Conservation (phyloP, 441 rosid species). For the Syzygium syzygioides region DNA sequence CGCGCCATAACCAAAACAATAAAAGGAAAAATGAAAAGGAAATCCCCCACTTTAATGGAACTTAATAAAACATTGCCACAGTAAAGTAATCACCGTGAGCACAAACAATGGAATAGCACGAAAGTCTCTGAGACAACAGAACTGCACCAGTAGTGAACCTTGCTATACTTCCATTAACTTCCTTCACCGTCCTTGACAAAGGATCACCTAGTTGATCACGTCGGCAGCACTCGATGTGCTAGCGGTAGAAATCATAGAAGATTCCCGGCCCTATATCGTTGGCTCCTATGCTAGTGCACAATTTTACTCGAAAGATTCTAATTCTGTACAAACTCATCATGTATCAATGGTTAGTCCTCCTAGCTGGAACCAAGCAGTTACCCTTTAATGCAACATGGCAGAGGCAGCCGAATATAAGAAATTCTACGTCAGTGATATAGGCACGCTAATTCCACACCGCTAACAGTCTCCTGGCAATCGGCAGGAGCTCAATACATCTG, state of each 20-base stretch:
- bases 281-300: not conserved
- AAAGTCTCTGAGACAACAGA: not conserved
- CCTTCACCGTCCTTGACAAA: not conserved
- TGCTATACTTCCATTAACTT: not conserved
- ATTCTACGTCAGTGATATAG: not conserved
- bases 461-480: not conserved
- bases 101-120: not conserved
- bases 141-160: not conserved
- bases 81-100: not conserved
- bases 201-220: not conserved
- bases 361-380: not conserved
- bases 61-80: not conserved
- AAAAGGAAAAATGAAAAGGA: not conserved
- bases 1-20: not conserved
- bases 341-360: not conserved
- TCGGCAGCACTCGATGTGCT: not conserved
- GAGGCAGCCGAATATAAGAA: not conserved
- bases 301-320: not conserved
- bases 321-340: not conserved
- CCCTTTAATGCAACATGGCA: not conserved
- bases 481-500: not conserved
- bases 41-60: not conserved
- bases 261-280: not conserved
- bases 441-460: not conserved
- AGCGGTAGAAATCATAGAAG: not conserved